These are phyloP conservation scores for Bauhinia variegata DNA, from an alignment of 306 rosid genomes.

Conservation along the genomic window DNA sequence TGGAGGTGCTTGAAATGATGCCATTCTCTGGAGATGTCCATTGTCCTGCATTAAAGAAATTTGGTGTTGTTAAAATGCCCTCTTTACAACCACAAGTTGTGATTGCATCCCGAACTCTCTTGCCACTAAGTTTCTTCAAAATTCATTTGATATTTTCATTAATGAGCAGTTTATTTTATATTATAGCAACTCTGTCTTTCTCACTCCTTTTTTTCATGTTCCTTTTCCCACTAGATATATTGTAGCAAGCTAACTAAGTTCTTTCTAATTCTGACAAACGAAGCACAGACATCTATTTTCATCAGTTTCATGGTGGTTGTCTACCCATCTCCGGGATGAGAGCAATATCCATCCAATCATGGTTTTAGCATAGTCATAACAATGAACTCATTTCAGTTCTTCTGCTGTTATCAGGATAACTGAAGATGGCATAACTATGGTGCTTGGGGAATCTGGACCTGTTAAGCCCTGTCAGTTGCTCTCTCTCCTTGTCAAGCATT, in stretches of 20 bases:
- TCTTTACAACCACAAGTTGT: constrained; percentile 13
- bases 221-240: not conserved
- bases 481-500: too few relatives aligned
- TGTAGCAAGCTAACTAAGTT: not conserved
- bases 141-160: not conserved
- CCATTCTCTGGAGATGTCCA: constrained; percentile 63
- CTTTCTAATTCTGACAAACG: constrained; percentile 5
- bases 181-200: not conserved
- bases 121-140: constrained; percentile 29
- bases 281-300: not conserved
- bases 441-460: too few relatives aligned
- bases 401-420: too few relatives aligned
- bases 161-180: too few relatives aligned
- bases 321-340: constrained; percentile 1
- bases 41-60: constrained; percentile 57
- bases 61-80: constrained; percentile 24
- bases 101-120: constrained; percentile 28
- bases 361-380: not conserved
- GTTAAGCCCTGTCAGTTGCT: too few relatives aligned
- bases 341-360: constrained; percentile 1
- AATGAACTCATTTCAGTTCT: not conserved
- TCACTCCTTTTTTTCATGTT: not conserved
- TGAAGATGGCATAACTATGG: too few relatives aligned
- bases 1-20: constrained; percentile 61
- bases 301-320: not conserved